Evolutionary conservation across 2,329 filamentous ascomycete species (phyloP), one percentile per base, ranked within the genome.

Genomic region (Apiospora hydei): DNA sequence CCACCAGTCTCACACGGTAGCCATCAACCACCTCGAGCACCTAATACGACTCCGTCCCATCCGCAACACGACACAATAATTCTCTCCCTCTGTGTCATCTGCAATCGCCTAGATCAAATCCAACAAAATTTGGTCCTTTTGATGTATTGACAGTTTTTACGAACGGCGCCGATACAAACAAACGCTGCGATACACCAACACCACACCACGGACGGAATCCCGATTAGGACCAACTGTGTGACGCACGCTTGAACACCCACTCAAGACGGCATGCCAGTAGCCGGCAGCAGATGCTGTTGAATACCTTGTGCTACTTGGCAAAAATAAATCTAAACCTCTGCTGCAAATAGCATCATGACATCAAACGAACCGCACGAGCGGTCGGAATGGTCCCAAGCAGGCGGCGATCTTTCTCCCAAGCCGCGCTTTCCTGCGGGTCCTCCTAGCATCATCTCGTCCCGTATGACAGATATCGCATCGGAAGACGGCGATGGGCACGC

Each of bases 391-490:
- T 81, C 84, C 64, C 77, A 78, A 69, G 82, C 85, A 69, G 83
- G 83, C 51, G 80, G 80, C 71, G 78, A 79, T 72, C 84, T 85
- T 70, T 3, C 34, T 64, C 80, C 82, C 26, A 77, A 77, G 51
- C 82, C 84, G 3, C 82, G 84, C 61, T 83, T 84, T 67, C 82
- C 84, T 3, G 77, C 85, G 72, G 87, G 88, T 44, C 86, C 88
- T 30, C 86, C 90, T 67, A 93, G 91, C 75, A 87, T 93, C 72
- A 92, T 93, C 70, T 94, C 92, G 41, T 93, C 91, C 72, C 90
- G 90, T 73, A 91, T 94, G 88, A 94, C 91, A 44, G 89, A 91
- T 73, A 88, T 90, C 73, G 86, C 83, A 38, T 89, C 87, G 26
- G 87, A 90, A 70, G 88, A 91, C 75, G 88, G 87, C 26, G 84